Evolutionary conservation across 306 rosid species (phyloP).

Genomic region (Acacia acuminata): DNA sequence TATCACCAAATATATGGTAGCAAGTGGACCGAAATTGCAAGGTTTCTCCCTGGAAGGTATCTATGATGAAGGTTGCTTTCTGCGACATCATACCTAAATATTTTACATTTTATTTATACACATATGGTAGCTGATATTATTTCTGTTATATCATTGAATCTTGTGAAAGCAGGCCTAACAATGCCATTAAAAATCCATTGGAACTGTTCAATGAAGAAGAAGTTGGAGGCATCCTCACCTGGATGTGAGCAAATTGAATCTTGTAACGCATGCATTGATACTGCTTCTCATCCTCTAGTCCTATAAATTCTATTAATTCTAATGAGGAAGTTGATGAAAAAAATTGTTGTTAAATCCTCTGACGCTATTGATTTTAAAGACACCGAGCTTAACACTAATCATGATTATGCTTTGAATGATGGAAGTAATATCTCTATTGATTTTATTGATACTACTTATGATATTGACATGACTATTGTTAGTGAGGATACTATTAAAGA

Average conservation of each 20-base stretch:
- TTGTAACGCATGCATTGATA: constrained; percentile 7
- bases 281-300: no score
- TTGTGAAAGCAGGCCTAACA: constrained; percentile 52
- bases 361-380: no score
- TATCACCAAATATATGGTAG: constrained; percentile 55
- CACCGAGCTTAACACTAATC: no score
- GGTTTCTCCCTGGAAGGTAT: constrained; percentile 69
- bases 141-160: constrained; percentile 4
- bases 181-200: constrained; percentile 72
- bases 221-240: constrained; percentile 36
- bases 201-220: constrained; percentile 65
- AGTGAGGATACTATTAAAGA: no score
- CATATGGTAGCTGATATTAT: neutral
- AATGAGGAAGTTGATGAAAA: no score
- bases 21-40: constrained; percentile 76
- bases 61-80: neutral
- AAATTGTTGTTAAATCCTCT: no score
- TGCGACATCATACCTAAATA: neutral
- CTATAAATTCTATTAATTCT: no score
- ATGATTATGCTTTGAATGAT: no score
- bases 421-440: no score
- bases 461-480: no score
- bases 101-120: neutral
- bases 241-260: no score
- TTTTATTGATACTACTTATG: no score